A percentile compares a stretch with the other conserved stretches of the same genome.
phyloP scores from a whole-genome alignment of 1,284 basidiomycete species.

The Schizophyllum commune region DNA sequence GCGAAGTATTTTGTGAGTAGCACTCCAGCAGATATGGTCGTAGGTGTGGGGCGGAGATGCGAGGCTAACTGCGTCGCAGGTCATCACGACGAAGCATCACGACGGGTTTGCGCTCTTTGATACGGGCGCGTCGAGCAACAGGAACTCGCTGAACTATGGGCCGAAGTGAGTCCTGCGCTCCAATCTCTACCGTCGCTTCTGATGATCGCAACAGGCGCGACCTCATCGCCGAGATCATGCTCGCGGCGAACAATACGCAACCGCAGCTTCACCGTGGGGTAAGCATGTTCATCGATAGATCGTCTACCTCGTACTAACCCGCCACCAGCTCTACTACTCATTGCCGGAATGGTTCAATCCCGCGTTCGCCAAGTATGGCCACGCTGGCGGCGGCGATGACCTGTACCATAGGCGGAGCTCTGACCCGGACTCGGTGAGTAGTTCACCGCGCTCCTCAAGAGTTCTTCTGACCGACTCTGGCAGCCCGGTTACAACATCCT shows the following conservation, averaged over 20 bases:
- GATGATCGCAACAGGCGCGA: conserved; percentile 43
- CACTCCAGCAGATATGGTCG: not conserved
- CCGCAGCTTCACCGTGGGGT: conserved; percentile 41
- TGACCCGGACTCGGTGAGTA: conserved; percentile 27
- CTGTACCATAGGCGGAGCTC: conserved; percentile 4
- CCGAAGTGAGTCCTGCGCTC: conserved; percentile 46
- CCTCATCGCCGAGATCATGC: conserved; percentile 44
- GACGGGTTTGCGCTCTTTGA: conserved; percentile 4
- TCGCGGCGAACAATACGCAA: conserved; percentile 39
- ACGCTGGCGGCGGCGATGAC: conserved; percentile 10
- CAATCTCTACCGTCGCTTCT: conserved; percentile 34
- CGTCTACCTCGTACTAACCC: not conserved
- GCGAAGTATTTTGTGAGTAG: conserved; percentile 50
- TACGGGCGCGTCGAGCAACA: conserved; percentile 1
- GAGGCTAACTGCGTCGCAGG: not conserved
- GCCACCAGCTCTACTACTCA: conserved; percentile 32
- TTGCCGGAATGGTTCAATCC: conserved; percentile 54
- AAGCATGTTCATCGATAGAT: not conserved
- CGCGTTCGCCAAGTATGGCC: conserved; percentile 44
- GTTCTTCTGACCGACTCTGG: too few relatives aligned
- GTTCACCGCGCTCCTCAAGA: not conserved
- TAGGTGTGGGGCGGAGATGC: not conserved
- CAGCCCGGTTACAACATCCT: not conserved
- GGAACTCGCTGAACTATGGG: not conserved
- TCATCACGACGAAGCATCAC: conserved; percentile 9